Base-by-base conservation (phyloP, 2,329 filamentous ascomycete species). In the Dothiorella sarmentorum region DNA sequence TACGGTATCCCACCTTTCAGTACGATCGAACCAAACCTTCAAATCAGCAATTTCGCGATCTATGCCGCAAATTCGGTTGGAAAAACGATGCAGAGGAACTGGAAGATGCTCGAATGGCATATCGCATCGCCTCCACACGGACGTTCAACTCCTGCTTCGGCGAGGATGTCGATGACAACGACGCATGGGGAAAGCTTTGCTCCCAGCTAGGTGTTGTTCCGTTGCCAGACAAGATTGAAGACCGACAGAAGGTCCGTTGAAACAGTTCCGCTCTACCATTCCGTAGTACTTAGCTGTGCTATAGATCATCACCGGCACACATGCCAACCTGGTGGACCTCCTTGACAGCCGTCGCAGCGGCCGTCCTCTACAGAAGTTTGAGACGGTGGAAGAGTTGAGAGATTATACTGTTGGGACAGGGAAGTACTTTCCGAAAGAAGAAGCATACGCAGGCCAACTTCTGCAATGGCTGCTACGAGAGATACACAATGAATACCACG, bases 21-120 rank as follows among this genome's bases (percentile, higher is more conserved):
- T 63, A 63, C 35, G 15, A 52, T 35, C 22, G 47, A 37, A 15
- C 24, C 29, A 31, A 35, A 44, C 26, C 24, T n/a, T 42, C 61
- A 20, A 52, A 31, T 29, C 37, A 63, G 27, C 59, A 63, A 22
- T 60, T 63, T 43, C 60, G 58, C 40, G 24, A 57, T 24, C 56
- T 63, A 52, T 61, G 61, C 53, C 57, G 60, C 47, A 58, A 58
- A 45, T 63, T 60, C 49, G 52, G 7, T 42, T 63, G 61, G 61
- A 58, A 59, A 29, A 31, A 45, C 13, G 49, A 56, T 20, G 57
- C 37, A 20, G 3, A 3, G 20, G 37, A 60, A 49, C 20, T 35
- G 6, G 35, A 43, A 35, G 52, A 42, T 53, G 61, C 60, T 47
- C 56, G 42, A 42, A 15, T 47, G 35, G 59, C 20, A 18, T 63